Evolutionary conservation across 495 filamentous ascomycete genomes (phyloP), one percentile per base, ranked within the genome.

Genomic region (Talaromyces nanjingensis): DNA sequence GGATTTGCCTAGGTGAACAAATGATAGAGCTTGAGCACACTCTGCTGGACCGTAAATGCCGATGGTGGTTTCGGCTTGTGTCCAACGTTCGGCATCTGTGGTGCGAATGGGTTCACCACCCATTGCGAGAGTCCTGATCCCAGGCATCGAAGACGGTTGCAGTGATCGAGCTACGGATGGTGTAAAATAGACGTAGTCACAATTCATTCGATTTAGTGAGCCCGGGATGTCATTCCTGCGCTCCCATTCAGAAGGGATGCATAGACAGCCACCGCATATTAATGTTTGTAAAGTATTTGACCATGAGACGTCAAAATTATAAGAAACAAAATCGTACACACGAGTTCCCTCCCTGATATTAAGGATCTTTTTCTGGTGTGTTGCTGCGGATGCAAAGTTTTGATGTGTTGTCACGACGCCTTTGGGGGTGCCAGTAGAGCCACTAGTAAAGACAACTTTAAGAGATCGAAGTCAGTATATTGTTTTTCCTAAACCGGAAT

Each of bases 31-130:
- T 20, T 42, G 37, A 42, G 60, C 62, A 65, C 73, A 79, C 67
- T 86, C 84, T 4, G 72, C 73, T 0, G 85, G 85, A 0, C 85
- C 85, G 68, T 88, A 88, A 11, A 20, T 33, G 7, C 24, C 27
- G 5, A 52, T 63, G 25, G 31, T 24, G 24, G 45, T 52, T 20
- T 49, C 60, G 6, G 27, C 42, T 16, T 27, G 18, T 33, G 12
- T 11, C n/a, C 45, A 22, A 67, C 54, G 20, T 70, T 62, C 8
- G 8, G 24, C n/a, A 56, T 52, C 8, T 49, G 14, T 20, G 67
- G 53, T 1, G 52, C 14, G 37, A 16, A 42, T 42, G 37, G 37
- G 37, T 59, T 73, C 71, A 0, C 83, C 82, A 3, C 68, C 74
- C 27, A 83, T 66, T 1, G 68, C 65, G 14, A 83, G 66, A 20